Percentiles rank a stretch among this genome's conserved stretches.
Conservation (phyloP, 768 basidiomycete genomes). For the Pisolithus albus region DNA sequence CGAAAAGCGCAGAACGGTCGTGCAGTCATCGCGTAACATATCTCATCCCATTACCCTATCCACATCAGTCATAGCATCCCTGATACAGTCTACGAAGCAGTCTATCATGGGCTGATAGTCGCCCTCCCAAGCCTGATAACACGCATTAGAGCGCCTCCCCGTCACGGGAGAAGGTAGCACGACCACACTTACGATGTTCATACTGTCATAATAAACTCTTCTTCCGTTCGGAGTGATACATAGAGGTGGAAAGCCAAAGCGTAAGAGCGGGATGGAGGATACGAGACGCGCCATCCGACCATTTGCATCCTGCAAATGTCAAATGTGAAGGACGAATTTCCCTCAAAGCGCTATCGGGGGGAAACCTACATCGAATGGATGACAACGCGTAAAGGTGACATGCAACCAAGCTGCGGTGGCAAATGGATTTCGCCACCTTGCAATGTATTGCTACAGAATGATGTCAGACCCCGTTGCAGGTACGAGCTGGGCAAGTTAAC, state of each 20-base stretch:
- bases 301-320: slow-evolving; percentile 25
- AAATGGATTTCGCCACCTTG: slow-evolving; percentile 32
- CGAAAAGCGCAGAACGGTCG: background rate
- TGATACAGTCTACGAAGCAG: slow-evolving; percentile 24
- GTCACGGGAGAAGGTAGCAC: background rate
- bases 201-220: slow-evolving; percentile 23
- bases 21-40: background rate
- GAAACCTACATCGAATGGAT: slow-evolving; percentile 28
- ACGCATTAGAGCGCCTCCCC: background rate
- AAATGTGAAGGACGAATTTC: background rate
- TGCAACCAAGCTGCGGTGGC: slow-evolving; percentile 32
- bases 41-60: slow-evolving; percentile 26
- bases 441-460: slow-evolving; percentile 28
- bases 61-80: slow-evolving; percentile 19
- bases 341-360: background rate
- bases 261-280: slow-evolving; percentile 30
- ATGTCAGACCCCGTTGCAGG: background rate
- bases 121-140: slow-evolving; percentile 27
- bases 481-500: background rate
- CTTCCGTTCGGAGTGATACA: slow-evolving; percentile 22
- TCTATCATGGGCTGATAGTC: slow-evolving; percentile 28
- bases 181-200: slow-evolving; percentile 23
- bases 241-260: slow-evolving; percentile 26
- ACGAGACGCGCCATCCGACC: slow-evolving; percentile 29
- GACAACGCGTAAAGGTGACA: slow-evolving; percentile 28